Conservation (phyloP, 257 asterid species). For the Paulownia fortunei region DNA sequence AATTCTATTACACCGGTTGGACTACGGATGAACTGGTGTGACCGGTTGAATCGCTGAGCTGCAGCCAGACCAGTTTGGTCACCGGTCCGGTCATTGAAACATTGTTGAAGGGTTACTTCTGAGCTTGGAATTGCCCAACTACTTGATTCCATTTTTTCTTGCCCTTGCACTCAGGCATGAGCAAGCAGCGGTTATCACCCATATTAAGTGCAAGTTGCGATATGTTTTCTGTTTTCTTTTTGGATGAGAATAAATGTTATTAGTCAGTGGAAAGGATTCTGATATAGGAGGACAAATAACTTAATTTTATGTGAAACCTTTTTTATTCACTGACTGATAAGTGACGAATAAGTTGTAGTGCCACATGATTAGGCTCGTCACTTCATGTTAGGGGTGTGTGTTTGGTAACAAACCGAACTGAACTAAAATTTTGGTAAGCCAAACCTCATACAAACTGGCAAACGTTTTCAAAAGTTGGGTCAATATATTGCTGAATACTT, state of each 20-base stretch:
- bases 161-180: neutral
- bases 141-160: neutral
- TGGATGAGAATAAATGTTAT: neutral
- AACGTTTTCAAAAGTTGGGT: neutral
- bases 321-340: neutral
- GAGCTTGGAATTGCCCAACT: neutral
- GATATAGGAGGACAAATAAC: neutral
- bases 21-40: too few species aligned
- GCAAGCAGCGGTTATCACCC: neutral
- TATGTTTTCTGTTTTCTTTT: neutral
- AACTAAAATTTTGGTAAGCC: neutral
- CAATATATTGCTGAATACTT: neutral
- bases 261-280: neutral
- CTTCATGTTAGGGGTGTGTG: neutral
- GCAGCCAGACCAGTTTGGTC: too few species aligned
- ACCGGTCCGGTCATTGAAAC: too few species aligned
- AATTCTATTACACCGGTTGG: too few species aligned
- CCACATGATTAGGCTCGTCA: neutral
- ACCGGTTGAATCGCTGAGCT: too few species aligned
- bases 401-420: neutral
- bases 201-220: neutral
- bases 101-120: too few species aligned
- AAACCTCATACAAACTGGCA: neutral
- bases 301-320: neutral
- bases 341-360: neutral